Base-by-base conservation (phyloP, 306 rosid species). In the Pyrus communis region DNA sequence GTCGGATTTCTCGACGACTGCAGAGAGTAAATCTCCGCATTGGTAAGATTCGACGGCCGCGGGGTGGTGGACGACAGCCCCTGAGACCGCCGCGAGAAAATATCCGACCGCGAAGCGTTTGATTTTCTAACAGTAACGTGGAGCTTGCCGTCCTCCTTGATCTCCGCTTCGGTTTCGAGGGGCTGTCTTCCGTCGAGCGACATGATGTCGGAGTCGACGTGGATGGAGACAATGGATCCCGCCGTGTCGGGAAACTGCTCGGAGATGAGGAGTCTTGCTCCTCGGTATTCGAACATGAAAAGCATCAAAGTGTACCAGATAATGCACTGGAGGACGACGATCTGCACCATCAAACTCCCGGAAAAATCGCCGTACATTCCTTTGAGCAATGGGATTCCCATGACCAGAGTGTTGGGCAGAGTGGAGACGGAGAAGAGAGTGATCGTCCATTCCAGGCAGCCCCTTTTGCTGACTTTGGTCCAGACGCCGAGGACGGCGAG, bases 201-300 rank as follows among this genome's bases (percentile, higher is more conserved):
- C 91, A 89, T 87, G 42, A 93, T 87, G 51, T 93, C 97, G 18
- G 98, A 93, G 49, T 93, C 98, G 0, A 93, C 98, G 7, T 93
- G 98, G 74, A 93, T 93, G 5, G 97, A 91, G 66, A 91, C 96
- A 76, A 93, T 91, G 38, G 98, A 86, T 17, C 83, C 97, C 1
- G 96, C 96, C 0, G 96, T 91, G 79, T 91, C 96, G 3, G 98
- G 98, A 38, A 93, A 93, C 68, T 93, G 98, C 80, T 93, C 91
- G 21, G 97, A 91, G 52, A 93, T 93, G 0, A 93, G 74, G 70
- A 89, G 75, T 66, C 84, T 85, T 1, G 97, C 98, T 2, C 91
- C 98, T 74, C 97, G 79, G 60, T 58, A 93, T 55, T 93, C 98
- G 58, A 93, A 93, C 91, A 93, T 19, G 85, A 93, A 91, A 11